phyloP scores from a whole-genome alignment of 805 yeast species.

The Schwanniomyces polymorphus region DNA sequence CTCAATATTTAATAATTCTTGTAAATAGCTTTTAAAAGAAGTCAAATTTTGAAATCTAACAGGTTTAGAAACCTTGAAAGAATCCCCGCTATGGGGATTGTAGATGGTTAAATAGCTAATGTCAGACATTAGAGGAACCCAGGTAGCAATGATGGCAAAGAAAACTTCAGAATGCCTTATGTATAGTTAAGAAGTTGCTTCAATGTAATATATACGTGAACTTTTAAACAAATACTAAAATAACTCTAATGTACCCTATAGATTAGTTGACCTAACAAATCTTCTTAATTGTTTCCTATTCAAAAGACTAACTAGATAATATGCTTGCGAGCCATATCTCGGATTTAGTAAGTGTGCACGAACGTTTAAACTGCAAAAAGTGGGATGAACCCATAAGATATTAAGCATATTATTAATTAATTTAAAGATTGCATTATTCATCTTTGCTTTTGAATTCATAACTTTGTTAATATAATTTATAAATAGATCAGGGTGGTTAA shows the following conservation, averaged over 20 bases:
- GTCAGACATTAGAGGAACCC: conserved; percentile 10
- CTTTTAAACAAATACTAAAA: background rate
- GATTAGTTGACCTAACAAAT: background rate
- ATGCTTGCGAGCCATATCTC: background rate
- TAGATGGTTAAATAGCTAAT: conserved; percentile 27
- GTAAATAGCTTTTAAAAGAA: conserved; percentile 29
- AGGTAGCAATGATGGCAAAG: conserved; percentile 1
- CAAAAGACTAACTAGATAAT: background rate
- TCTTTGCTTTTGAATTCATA: no score
- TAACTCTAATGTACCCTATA: background rate
- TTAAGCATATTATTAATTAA: no score
- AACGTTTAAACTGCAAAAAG: background rate
- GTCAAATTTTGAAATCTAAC: conserved; percentile 35
- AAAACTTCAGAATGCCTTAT: background rate
- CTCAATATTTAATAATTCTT: conserved; percentile 26
- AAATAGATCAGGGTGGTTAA: no score
- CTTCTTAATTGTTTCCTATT: background rate
- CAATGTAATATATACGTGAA: background rate
- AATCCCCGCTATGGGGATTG: conserved; percentile 40
- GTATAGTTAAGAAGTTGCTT: background rate
- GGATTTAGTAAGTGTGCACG: background rate
- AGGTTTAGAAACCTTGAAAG: conserved; percentile 37
- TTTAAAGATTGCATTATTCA: no score
- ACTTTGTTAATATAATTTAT: no score
- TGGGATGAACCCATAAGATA: background rate